Evolutionary conservation across 768 basidiomycete species (phyloP), one percentile per base, ranked within the genome.

Genomic region (Strobilomyces dryophilus): DNA sequence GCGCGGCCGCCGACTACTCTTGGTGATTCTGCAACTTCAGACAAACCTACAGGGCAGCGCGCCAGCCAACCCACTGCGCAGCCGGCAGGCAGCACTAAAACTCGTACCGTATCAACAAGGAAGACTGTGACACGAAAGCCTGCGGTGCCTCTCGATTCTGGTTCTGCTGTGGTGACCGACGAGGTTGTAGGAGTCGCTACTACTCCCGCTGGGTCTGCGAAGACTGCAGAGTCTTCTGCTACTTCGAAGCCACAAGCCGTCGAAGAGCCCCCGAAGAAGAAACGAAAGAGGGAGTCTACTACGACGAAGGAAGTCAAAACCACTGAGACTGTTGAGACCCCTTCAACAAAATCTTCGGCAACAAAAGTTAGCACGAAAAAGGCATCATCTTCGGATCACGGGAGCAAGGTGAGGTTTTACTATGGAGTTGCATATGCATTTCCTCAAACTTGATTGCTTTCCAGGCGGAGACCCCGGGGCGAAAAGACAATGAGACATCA

Each of bases 91-190:
- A 17, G 40, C 10, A 7, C 42, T 2, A 18, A 35, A 5, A 10
- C 40, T n/a, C 21, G 53, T 39, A 7, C 31, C 36, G 36, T 26
- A 20, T n/a, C 49, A 10, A n/a, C 35, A 32, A 48, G 37, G 39
- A 35, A 40, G 17, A 34, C 55, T n/a, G 20, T 47, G 8, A 49
- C 47, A 48, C 65, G 61, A 60, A 74, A 67, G 53, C 69, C 61
- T 31, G 68, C 56, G 51, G 49, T 54, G 40, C 57, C 60, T 3
- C 52, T 54, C 21, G 41, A 32, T 18, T 36, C 31, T 2, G 24
- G 31, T 10, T 5, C 35, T 20, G 3, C 12, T 18, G 27, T n/a
- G 1, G 20, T 18, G 9, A 7, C 42, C 17, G 36, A 45, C 5
- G 41, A 52, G 21, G 32, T 21, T 20, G 27, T 42, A 11, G 49